Evolutionary conservation across 1,139 yeast species (phyloP).

Genomic region (Hansenula lynferdii): DNA sequence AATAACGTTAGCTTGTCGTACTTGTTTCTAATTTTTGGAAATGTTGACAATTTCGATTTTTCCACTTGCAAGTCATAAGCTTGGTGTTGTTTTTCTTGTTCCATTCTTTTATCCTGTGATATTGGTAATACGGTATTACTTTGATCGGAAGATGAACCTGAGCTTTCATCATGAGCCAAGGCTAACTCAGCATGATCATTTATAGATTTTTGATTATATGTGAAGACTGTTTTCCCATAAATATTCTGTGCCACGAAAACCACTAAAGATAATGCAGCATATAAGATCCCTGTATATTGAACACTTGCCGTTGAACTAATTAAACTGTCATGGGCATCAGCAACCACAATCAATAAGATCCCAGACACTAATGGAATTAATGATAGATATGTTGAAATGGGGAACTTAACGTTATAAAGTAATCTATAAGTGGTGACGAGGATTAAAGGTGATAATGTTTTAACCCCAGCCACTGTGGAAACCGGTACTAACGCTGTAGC

Average conservation of each 20-base stretch:
- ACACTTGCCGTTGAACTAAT: slow-evolving; percentile 25
- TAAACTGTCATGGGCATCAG: slow-evolving; percentile 29
- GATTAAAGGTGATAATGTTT: slow-evolving; percentile 84
- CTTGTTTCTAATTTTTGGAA: slow-evolving; percentile 22
- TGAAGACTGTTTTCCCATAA: slow-evolving; percentile 81
- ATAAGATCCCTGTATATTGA: slow-evolving; percentile 62
- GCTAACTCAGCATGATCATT: slow-evolving; percentile 22
- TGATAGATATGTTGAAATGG: slow-evolving; percentile 58
- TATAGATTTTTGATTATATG: slow-evolving; percentile 34
- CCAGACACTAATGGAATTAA: slow-evolving; percentile 68
- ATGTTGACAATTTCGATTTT: slow-evolving; percentile 7
- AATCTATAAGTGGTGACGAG: slow-evolving; percentile 75
- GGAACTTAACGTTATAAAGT: slow-evolving; percentile 52
- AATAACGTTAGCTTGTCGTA: slow-evolving; percentile 85
- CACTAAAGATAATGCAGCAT: slow-evolving; percentile 77
- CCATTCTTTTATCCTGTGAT: slow-evolving; percentile 19
- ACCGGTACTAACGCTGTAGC: slow-evolving; percentile 92
- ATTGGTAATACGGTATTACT: no score
- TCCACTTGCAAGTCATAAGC: slow-evolving; percentile 12
- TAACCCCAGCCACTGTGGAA: slow-evolving; percentile 89
- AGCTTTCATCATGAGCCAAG: slow-evolving; percentile 8
- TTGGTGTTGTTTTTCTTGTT: slow-evolving; percentile 7
- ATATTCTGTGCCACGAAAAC: slow-evolving; percentile 91
- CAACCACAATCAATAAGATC: slow-evolving; percentile 36
- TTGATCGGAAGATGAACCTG: no score